Evolutionary conservation across 306 rosid genomes (phyloP), one percentile per base, ranked within the genome.

Genomic region (Quillaja saponaria): DNA sequence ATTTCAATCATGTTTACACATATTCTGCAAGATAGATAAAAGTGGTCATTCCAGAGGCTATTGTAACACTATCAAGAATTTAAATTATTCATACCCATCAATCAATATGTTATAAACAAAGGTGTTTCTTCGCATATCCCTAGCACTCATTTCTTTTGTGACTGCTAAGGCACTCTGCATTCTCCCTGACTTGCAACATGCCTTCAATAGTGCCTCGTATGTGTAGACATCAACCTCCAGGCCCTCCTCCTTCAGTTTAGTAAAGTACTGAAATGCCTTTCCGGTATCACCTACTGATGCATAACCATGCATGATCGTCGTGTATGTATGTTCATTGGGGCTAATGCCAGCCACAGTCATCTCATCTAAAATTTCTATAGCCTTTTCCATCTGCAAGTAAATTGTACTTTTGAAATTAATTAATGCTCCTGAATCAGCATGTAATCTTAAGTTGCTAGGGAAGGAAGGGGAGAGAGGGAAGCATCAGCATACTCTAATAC

Each of bases 111-210:
- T 92, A 77, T 92, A 92, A 38, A 92, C 82, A 44, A 84, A 92
- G 64, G 95, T 81, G 79, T 92, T 92, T 79, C 96, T 81, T 8
- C 87, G 95, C 64, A 92, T 88, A 25, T 81, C 80, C 68, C 65
- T 83, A 64, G 84, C 84, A 76, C 83, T 82, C 96, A 92, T 92
- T 78, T 92, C 87, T 82, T 83, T 86, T 44, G 96, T 88, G 68
- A 92, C 96, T 25, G 87, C 98, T 52, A 92, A 74, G 58, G 98
- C 98, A 66, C 96, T 86, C 82, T 92, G 98, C 98, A 88, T 92
- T 79, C 95, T 76, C 61, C 98, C 98, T 35, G 98, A 78, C 81
- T 92, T 92, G 84, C 98, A 92, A 71, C 98, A 89, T 63, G 96
- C 95, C 82, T 92, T 89, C 66, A 92, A 83, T 84, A 92, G 76